Evolutionary conservation across 441 rosid species (phyloP).

Genomic region (Syzygium syzygioides): DNA sequence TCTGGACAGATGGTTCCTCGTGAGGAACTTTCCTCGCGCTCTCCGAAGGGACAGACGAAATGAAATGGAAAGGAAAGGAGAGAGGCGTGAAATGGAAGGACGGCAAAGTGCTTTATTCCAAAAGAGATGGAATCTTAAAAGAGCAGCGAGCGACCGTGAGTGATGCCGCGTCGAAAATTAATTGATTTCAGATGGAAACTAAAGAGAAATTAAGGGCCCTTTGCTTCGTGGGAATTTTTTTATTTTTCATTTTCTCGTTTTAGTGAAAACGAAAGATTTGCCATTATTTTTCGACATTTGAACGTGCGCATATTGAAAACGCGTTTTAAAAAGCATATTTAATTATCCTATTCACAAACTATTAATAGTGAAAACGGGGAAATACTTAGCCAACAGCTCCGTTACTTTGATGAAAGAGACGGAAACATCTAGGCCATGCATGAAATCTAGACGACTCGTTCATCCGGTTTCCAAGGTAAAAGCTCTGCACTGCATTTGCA

Average conservation of each 20-base stretch:
- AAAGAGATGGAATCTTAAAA: background rate
- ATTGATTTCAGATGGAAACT: background rate
- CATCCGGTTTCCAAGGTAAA: too few relatives aligned
- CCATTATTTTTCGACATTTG: background rate
- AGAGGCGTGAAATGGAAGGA: background rate
- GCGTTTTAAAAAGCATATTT: background rate
- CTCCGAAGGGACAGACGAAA: background rate
- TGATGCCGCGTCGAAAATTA: background rate
- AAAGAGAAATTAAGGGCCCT: background rate
- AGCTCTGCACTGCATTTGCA: too few relatives aligned
- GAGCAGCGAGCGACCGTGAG: background rate
- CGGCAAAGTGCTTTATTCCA: background rate
- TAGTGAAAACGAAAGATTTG: too few relatives aligned
- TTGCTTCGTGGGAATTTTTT: background rate
- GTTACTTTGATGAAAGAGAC: background rate
- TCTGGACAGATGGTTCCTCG: background rate
- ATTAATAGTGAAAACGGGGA: background rate
- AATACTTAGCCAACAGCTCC: background rate
- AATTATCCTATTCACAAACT: background rate
- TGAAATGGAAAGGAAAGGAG: background rate
- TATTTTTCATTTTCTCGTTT: too few relatives aligned
- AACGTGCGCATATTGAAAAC: background rate
- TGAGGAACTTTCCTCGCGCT: background rate
- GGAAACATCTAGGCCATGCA: background rate
- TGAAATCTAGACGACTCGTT: background rate